Evolutionary conservation across 768 basidiomycete species (phyloP).

Genomic region (Russula lepida): DNA sequence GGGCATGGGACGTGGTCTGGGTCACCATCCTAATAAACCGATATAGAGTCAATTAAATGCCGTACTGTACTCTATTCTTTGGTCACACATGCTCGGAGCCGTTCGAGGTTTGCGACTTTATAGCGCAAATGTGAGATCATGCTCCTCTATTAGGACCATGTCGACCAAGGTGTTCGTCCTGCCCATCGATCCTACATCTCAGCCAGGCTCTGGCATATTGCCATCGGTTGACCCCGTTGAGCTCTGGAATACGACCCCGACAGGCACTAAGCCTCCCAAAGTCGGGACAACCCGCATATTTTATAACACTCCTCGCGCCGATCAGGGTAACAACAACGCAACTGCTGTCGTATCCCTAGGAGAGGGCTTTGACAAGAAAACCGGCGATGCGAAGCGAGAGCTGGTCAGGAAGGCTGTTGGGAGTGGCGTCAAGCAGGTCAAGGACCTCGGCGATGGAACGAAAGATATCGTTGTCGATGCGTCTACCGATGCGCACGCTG

Average conservation of each 20-base stretch:
- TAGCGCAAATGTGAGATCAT: slow-evolving; percentile 14
- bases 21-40: neutral
- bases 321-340: slow-evolving; percentile 29
- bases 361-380: slow-evolving; percentile 41
- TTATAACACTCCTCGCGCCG: slow-evolving; percentile 41
- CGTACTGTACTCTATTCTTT: neutral
- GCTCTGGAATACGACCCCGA: slow-evolving; percentile 47
- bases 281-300: slow-evolving; percentile 58
- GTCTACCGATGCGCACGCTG: slow-evolving; percentile 63
- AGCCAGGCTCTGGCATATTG: slow-evolving; percentile 26
- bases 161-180: slow-evolving; percentile 55
- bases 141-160: slow-evolving; percentile 21
- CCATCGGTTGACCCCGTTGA: slow-evolving; percentile 36
- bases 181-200: slow-evolving; percentile 43
- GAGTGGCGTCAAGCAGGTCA: slow-evolving; percentile 62
- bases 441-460: slow-evolving; percentile 48
- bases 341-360: slow-evolving; percentile 54
- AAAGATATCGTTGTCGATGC: slow-evolving; percentile 55
- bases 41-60: neutral
- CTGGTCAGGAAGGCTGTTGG: slow-evolving; percentile 63
- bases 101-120: slow-evolving; percentile 3
- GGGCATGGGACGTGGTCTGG: neutral
- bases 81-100: neutral
- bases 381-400: slow-evolving; percentile 45
- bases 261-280: slow-evolving; percentile 37